A percentile compares a stretch with the other conserved stretches of the same genome.
Evolutionary conservation across 352 stramenopile species (phyloP).

Genomic region (Globisporangium megalacanthum): DNA sequence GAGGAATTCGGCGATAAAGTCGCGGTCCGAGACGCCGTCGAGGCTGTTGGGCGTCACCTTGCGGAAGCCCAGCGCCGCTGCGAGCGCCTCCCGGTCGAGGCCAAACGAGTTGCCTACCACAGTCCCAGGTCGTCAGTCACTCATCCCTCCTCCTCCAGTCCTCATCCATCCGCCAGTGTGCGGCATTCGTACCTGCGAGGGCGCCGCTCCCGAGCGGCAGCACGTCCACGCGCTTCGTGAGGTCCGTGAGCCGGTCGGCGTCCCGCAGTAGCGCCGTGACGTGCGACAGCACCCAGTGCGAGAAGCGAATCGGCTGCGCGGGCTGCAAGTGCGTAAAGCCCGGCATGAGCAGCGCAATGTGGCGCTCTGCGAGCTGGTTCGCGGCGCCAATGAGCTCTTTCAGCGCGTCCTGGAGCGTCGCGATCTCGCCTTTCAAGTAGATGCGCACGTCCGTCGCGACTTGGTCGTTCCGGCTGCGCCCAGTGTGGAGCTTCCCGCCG

Average conservation of each 20-base stretch:
- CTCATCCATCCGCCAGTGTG: too few relatives aligned
- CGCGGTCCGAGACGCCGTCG: conserved; percentile 97
- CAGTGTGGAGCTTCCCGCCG: conserved; percentile 97
- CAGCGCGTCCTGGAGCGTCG: conserved; percentile 62
- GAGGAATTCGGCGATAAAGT: conserved; percentile 99
- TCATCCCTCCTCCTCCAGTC: background rate
- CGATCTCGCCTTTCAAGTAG: conserved; percentile 86
- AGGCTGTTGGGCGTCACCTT: conserved; percentile 95
- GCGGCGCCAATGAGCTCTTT: conserved; percentile 90
- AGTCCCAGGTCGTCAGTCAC: background rate
- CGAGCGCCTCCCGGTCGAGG: conserved; percentile 93
- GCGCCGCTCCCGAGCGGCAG: conserved; percentile 96
- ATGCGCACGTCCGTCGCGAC: conserved; percentile 97
- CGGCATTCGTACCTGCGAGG: conserved; percentile 58
- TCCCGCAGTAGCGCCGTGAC: conserved; percentile 92
- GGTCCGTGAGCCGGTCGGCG: conserved; percentile 89
- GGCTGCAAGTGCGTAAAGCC: conserved; percentile 99
- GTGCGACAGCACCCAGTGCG: conserved; percentile 97
- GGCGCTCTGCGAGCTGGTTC: conserved; percentile 82
- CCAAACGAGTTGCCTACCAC: conserved; percentile 94
- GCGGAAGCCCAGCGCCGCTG: conserved; percentile 91
- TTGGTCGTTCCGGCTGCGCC: conserved; percentile 96
- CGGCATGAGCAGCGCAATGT: conserved; percentile 97
- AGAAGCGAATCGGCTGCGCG: conserved; percentile 97
- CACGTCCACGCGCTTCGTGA: conserved; percentile 94